Percentiles rank a stretch among this genome's conserved stretches.
Evolutionary conservation across 2,329 filamentous ascomycete genomes (phyloP).

Genomic region (Fusarium miscanthi): DNA sequence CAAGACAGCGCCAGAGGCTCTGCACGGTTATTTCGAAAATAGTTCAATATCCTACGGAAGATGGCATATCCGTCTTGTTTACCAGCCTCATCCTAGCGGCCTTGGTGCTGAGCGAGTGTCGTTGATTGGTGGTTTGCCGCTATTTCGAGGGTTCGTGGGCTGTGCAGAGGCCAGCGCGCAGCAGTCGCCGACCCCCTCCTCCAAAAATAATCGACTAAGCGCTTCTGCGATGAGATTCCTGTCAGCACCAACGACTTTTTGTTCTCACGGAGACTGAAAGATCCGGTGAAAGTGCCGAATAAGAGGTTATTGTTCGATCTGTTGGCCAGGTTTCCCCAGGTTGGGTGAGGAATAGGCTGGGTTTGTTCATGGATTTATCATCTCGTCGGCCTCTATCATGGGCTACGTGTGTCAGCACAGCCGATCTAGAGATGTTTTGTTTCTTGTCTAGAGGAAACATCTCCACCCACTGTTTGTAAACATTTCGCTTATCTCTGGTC

Average conservation of each 20-base stretch:
- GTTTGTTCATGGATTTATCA: background rate
- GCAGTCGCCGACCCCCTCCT: slow-evolving; percentile 4
- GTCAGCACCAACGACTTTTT: slow-evolving; percentile 22
- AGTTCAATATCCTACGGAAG: slow-evolving; percentile 20
- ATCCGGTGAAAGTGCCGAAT: slow-evolving; percentile 21
- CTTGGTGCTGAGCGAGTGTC: slow-evolving; percentile 8
- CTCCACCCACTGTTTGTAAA: background rate
- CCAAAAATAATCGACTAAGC: slow-evolving; percentile 37
- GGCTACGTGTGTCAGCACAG: slow-evolving; percentile 1
- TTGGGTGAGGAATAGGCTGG: background rate
- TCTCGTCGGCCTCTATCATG: background rate
- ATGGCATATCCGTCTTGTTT: slow-evolving; percentile 23
- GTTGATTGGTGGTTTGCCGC: slow-evolving; percentile 18
- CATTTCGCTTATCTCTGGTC: background rate
- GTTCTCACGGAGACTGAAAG: slow-evolving; percentile 6
- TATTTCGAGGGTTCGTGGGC: slow-evolving; percentile 34
- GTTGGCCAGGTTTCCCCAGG: slow-evolving; percentile 5
- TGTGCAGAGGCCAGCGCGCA: slow-evolving; percentile 26
- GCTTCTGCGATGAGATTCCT: slow-evolving; percentile 2
- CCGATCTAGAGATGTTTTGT: background rate
- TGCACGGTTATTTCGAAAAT: slow-evolving; percentile 23
- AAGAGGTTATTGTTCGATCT: background rate
- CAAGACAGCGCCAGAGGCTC: slow-evolving; percentile 10
- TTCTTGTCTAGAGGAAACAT: slow-evolving; percentile 13
- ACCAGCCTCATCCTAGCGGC: slow-evolving; percentile 20